Percentiles rank a stretch among this genome's conserved stretches.
These are phyloP conservation scores for Pseudogymnoascus sp. DNA, from an alignment of 2,329 filamentous ascomycete genomes.

Conservation along the genomic window DNA sequence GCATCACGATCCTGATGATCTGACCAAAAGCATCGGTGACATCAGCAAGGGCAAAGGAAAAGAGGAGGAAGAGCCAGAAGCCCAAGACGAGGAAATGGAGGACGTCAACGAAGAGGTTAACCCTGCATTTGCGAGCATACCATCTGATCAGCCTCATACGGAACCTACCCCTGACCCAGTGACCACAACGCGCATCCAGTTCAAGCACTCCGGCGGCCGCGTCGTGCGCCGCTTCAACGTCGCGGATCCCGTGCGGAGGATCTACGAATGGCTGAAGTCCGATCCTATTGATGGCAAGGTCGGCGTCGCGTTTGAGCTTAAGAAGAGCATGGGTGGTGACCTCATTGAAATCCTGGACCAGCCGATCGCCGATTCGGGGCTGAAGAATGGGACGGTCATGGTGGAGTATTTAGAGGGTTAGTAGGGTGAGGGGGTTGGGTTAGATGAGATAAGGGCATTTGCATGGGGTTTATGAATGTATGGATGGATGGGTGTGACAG, in stretches of 20 bases:
- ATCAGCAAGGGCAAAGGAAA: conserved; percentile 51
- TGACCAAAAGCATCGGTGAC: conserved; percentile 62
- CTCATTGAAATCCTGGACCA: conserved; percentile 68
- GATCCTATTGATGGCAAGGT: conserved; percentile 74
- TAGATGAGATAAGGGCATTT: background rate
- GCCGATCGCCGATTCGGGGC: conserved; percentile 71
- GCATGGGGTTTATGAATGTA: background rate
- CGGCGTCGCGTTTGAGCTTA: conserved; percentile 77
- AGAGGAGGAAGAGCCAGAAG: conserved; percentile 33
- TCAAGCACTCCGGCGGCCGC: conserved; percentile 76
- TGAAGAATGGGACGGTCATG: conserved; percentile 94
- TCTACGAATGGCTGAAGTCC: conserved; percentile 97
- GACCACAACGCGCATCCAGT: conserved; percentile 82
- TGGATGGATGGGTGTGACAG: background rate
- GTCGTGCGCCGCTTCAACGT: conserved; percentile 81
- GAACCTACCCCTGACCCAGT: conserved; percentile 70
- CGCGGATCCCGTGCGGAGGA: conserved; percentile 67
- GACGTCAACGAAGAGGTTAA: conserved; percentile 24
- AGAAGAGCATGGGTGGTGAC: conserved; percentile 67
- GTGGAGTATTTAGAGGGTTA: conserved; percentile 69
- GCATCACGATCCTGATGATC: conserved; percentile 75
- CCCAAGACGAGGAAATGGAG: conserved; percentile 35
- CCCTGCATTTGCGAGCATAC: conserved; percentile 61
- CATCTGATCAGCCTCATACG: conserved; percentile 63
- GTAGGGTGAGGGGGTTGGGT: background rate